Evolutionary conservation across 2,329 filamentous ascomycete species (phyloP), one percentile per base, ranked within the genome.

Genomic region (Dactylellina leptospora): DNA sequence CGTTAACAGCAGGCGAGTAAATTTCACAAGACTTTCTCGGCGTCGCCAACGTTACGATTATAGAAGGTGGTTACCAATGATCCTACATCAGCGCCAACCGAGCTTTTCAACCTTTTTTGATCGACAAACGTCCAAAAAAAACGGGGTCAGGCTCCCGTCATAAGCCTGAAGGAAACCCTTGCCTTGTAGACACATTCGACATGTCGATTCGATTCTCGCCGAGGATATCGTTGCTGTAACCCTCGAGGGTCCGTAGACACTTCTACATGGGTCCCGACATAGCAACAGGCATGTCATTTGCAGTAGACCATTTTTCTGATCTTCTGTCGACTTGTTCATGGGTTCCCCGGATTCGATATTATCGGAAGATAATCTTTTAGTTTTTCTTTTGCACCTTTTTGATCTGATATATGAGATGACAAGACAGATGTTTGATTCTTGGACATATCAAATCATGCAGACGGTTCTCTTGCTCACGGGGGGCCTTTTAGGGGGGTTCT

Each of bases 81-180:
- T 51, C 51, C 23, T 22, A 28, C 58, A n/a, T n/a, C n/a, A 36
- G 13, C 23, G 42, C 42, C 48, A 61, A 71, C 59, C 66, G 66
- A 71, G 66, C 58, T 71, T 71, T 71, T 38, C n/a, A 44, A 58
- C n/a, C n/a, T n/a, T n/a, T n/a, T n/a, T n/a, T 71, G 58, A 71
- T 71, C 58, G 59, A 56, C 66, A 33, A 63, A 51, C 50, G 36
- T 60, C 20, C 27, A 23, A 53, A 62, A 22, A 58, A 56, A 63
- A 71, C 53, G 48, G 66, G 66, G 58, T 71, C 66, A 71, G 66
- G 66, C 66, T 62, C 50, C 66, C 56, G 56, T 51, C 28, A 53
- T 30, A 33, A 48, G 30, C 33, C 40, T 3, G 16, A 18, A 20
- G n/a, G n/a, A n/a, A n/a, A n/a, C n/a, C n/a, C n/a, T n/a, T n/a